These are phyloP conservation scores for Simplicillium sp. DNA, from an alignment of 2,329 filamentous ascomycete genomes.

Conservation along the genomic window DNA sequence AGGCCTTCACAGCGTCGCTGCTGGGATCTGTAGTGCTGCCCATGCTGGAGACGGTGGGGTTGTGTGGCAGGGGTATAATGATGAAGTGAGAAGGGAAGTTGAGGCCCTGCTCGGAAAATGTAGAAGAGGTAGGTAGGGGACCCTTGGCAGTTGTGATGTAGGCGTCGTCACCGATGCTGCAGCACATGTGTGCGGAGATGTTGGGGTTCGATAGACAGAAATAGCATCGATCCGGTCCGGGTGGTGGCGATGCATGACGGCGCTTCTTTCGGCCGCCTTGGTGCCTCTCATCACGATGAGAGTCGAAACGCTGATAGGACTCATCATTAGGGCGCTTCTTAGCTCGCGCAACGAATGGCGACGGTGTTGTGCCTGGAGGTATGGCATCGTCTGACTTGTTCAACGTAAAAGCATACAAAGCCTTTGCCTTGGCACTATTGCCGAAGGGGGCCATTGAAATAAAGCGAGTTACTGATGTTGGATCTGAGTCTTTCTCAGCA, in stretches of 20 bases:
- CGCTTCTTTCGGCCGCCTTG: slow-evolving; percentile 36
- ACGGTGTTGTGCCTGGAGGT: slow-evolving; percentile 63
- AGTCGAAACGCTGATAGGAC: slow-evolving; percentile 45
- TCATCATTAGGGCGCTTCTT: slow-evolving; percentile 50
- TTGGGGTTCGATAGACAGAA: slow-evolving; percentile 89
- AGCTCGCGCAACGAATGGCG: slow-evolving; percentile 53
- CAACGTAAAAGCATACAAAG: slow-evolving; percentile 69
- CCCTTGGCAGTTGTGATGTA: slow-evolving; percentile 93
- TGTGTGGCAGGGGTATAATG: slow-evolving; percentile 80
- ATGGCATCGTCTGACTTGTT: slow-evolving; percentile 55
- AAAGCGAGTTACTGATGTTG: slow-evolving; percentile 68
- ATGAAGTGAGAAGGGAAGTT: slow-evolving; percentile 78
- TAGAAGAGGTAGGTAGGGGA: slow-evolving; percentile 63
- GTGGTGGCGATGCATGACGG: slow-evolving; percentile 42
- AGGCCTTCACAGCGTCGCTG: slow-evolving; percentile 50
- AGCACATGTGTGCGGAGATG: slow-evolving; percentile 78
- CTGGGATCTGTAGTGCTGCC: slow-evolving; percentile 40
- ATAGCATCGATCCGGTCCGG: slow-evolving; percentile 75
- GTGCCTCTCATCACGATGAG: slow-evolving; percentile 32
- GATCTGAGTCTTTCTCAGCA: slow-evolving; percentile 31
- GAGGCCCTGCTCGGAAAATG: slow-evolving; percentile 55
- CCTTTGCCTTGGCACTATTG: slow-evolving; percentile 69
- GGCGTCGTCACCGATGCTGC: slow-evolving; percentile 75
- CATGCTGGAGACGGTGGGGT: slow-evolving; percentile 64
- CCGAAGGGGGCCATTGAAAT: slow-evolving; percentile 76